Percentiles rank a stretch among this genome's conserved stretches.
Evolutionary conservation across 176 grass and related monocot genomes (phyloP).

Genomic region (Lolium rigidum): DNA sequence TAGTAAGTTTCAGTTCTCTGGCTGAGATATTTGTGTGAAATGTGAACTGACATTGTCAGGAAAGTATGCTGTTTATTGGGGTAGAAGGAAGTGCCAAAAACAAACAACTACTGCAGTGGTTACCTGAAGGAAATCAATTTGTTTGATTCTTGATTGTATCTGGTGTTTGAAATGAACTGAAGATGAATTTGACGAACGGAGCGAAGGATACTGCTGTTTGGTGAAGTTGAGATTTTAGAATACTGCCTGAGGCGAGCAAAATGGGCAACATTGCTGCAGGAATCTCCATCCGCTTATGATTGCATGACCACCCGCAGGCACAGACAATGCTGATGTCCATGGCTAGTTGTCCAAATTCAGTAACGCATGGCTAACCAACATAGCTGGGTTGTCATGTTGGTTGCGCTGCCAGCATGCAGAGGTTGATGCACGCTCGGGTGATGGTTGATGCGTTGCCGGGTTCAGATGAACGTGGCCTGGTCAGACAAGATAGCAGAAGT

Average conservation of each 20-base stretch:
- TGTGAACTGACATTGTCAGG: too few species aligned
- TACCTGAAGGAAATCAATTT: too few species aligned
- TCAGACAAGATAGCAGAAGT: not conserved
- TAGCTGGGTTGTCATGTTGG: conserved; percentile 48
- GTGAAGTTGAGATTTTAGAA: not conserved
- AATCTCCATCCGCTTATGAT: conserved; percentile 49
- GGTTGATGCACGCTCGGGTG: conserved; percentile 31
- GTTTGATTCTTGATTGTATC: not conserved
- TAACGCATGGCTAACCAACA: conserved; percentile 30
- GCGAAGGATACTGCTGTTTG: not conserved
- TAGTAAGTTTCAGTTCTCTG: too few species aligned
- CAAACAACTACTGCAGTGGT: too few species aligned
- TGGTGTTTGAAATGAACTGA: too few species aligned
- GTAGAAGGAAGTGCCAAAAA: too few species aligned
- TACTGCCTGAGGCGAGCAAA: not conserved
- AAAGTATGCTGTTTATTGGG: too few species aligned
- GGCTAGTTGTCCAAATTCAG: too few species aligned
- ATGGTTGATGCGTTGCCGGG: conserved; percentile 1
- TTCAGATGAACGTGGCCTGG: conserved; percentile 20
- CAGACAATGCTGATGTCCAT: not conserved
- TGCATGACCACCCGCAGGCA: not conserved
- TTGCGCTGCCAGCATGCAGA: conserved; percentile 24
- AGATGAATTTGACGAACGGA: too few species aligned
- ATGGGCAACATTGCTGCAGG: conserved; percentile 31
- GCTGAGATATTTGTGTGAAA: too few species aligned